Evolutionary conservation across 2,329 filamentous ascomycete species (phyloP), one percentile per base, ranked within the genome.

Genomic region (Aspergillus sp.): DNA sequence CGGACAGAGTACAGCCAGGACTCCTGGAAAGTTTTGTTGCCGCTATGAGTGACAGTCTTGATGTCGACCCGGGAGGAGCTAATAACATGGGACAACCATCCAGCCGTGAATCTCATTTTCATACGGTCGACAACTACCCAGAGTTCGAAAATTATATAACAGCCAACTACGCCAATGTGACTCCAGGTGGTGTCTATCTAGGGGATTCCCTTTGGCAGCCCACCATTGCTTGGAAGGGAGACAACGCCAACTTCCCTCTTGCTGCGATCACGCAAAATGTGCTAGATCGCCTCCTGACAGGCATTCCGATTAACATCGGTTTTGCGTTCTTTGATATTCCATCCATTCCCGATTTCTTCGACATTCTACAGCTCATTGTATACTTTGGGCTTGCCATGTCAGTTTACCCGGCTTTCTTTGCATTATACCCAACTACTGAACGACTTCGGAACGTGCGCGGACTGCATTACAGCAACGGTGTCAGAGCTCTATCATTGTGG

Each of bases 401-500:
- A 6, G 86, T 87, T 1, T 95, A 89, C 66, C 91, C 93, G 1
- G 91, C 89, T 14, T 93, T 97, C 79, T 96, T 96, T 66, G 85
- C 90, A 0, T 79, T 97, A 4, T 97, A 97, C 68, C 90, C 91
- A 0, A 96, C 91, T n/a, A 80, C 90, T 27, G 93, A 97, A 73
- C 84, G 91, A 24, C 79, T 91, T 11, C 80, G 86, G 50, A 89
- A 91, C 62, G 90, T 97, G 23, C 85, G 93, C 52, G 89, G 90
- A 15, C 79, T 97, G 31, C 89, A 97, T 73, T 97, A 96, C 75
- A 96, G 90, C 54, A 97, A 96, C 68, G 93, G 93, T 47, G 91
- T 96, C 27, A 83, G 90, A 12, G 88, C 90, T 0, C 79, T 90
- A 8, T 91, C 92, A 0, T 79, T 97, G 2, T 97, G 93, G 93